Evolutionary conservation across 257 asterid genomes (phyloP).

Genomic region (Solanum lignicaule): DNA sequence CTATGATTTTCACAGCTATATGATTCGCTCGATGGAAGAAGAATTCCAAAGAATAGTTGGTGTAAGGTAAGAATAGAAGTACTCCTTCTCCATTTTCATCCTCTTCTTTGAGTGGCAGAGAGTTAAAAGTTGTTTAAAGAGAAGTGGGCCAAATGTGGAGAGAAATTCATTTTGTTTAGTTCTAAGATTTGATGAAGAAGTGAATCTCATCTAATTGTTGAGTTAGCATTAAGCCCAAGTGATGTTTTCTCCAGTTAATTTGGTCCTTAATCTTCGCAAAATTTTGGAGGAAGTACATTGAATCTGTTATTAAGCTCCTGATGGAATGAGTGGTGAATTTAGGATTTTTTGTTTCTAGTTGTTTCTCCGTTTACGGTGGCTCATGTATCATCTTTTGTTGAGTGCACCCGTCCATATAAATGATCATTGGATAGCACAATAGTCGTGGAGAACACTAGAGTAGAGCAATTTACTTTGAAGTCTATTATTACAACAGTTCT

Average conservation of each 20-base stretch:
- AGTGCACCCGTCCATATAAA: not conserved
- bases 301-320: too few species aligned
- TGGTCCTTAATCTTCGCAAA: not conserved
- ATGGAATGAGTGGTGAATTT: not conserved
- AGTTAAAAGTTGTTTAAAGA: not conserved
- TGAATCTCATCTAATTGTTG: not conserved
- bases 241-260: not conserved
- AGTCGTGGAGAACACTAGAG: not conserved
- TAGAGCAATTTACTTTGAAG: not conserved
- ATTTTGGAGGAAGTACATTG: too few species aligned
- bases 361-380: not conserved
- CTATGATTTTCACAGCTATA: slow-evolving; percentile 99
- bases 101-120: not conserved
- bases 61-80: slow-evolving; percentile 51
- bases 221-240: not conserved
- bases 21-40: slow-evolving; percentile 99
- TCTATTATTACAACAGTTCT: not conserved
- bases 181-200: not conserved
- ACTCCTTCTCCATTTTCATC: not conserved
- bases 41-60: slow-evolving; percentile 98
- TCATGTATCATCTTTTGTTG: not conserved
- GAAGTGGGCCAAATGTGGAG: not conserved
- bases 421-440: not conserved
- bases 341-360: not conserved
- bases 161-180: not conserved